Base-by-base conservation (phyloP, 2,329 filamentous ascomycete species). In the Grosmannia penicillata region DNA sequence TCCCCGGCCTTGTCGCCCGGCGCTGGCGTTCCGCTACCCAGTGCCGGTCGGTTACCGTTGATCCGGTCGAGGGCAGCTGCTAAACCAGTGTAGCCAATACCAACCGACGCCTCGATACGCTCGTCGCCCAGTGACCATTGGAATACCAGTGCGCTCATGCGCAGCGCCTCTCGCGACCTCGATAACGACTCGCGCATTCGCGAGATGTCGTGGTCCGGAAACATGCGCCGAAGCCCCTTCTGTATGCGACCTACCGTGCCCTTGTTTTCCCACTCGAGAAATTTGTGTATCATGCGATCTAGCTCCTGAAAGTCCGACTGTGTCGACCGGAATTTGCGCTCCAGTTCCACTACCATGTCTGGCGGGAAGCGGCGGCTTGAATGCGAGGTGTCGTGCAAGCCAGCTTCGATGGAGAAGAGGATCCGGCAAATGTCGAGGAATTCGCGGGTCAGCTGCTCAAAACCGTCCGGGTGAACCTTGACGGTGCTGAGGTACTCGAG, bases 371-470 rank as follows among this genome's bases (percentile, higher is more conserved):
- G 58, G 45, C 71, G 68, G 14, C 60, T 57, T 17, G 61, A 63
- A 14, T 39, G 28, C 15, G 41, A 28, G 29, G 63, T 61, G 47
- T 75, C 68, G n/a, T 58, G 55, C 38, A 82, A 62, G 6, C 78
- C 78, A 18, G 72, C 68, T 54, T 81, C 75, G 44, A 82, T 75
- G n/a, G 72, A 70, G 63, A 75, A 79, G 30, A 82, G 61, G 30
- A 75, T 70, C 38, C 75, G 68, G 52, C 72, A 78, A 6, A 74
- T 71, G 40, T 81, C 75, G 41, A 83, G 65, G 49, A 82, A 80
- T 45, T 78, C 74, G 44, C 69, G 66, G 9, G 77, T 75, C 17
- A 82, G 63, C 21, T 63, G 58, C 42, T 70, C 66, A 52, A 78
- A 72, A 24, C 70, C 69, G 37, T 65, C 57, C 0, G 68, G 67